Conservation (phyloP, 345 rosid genomes). For the Microthlaspi erraticum region DNA sequence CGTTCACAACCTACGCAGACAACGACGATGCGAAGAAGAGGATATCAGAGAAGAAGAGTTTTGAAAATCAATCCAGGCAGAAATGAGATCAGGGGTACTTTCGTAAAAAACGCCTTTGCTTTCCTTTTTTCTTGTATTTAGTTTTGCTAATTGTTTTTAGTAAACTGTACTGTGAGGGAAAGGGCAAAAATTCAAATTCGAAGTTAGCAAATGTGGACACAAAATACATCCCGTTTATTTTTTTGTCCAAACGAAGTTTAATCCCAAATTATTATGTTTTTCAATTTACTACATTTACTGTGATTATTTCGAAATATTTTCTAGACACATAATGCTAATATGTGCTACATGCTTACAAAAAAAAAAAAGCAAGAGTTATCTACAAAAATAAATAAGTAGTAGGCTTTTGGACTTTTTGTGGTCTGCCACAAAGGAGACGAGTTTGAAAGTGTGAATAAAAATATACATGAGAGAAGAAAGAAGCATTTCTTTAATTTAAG, state of each 20-base stretch:
- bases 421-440: slow-evolving; percentile 47
- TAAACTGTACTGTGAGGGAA: neutral
- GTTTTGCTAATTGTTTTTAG: neutral
- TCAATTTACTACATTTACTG: neutral
- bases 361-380: neutral
- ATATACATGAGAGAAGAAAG: slow-evolving; percentile 12
- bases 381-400: no score
- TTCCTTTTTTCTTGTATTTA: neutral
- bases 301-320: neutral
- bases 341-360: no score
- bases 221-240: neutral
- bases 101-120: neutral
- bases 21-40: slow-evolving; percentile 37
- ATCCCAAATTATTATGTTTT: no score
- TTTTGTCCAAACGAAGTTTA: neutral
- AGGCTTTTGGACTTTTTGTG: slow-evolving; percentile 39
- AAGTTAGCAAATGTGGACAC: neutral
- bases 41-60: slow-evolving; percentile 40
- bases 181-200: neutral
- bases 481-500: slow-evolving; percentile 23
- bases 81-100: slow-evolving; percentile 60
- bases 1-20: slow-evolving; percentile 40
- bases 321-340: neutral
- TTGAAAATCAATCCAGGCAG: slow-evolving; percentile 48
- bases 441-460: slow-evolving; percentile 41